Percentiles rank a stretch among this genome's conserved stretches.
These are phyloP conservation scores for Halophytophthora batemanensis DNA, from an alignment of 352 stramenopile genomes.

Conservation along the genomic window DNA sequence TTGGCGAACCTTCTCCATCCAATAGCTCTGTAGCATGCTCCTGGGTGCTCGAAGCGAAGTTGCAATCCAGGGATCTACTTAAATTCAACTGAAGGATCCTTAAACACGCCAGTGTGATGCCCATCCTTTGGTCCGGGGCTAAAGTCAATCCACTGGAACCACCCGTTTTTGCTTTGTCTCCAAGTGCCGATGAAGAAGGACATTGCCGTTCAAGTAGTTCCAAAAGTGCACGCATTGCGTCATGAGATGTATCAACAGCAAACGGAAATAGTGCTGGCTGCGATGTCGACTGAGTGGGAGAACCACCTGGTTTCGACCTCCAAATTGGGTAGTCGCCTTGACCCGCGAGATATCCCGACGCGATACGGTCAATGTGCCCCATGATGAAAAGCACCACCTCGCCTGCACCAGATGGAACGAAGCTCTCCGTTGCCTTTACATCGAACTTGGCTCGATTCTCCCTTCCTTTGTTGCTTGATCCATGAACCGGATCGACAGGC, in stretches of 20 bases:
- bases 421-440: slow-evolving; percentile 24
- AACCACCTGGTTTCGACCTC: background rate
- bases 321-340: slow-evolving; percentile 5
- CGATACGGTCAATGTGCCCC: slow-evolving; percentile 44
- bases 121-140: slow-evolving; percentile 15
- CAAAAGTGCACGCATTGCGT: slow-evolving; percentile 24
- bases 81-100: slow-evolving; percentile 48
- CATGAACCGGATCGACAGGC: background rate
- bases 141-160: slow-evolving; percentile 2
- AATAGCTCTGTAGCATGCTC: background rate
- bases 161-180: background rate
- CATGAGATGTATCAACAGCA: slow-evolving; percentile 33
- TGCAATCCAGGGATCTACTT: slow-evolving; percentile 13
- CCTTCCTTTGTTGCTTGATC: background rate
- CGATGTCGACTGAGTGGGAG: background rate
- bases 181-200: background rate
- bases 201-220: slow-evolving; percentile 21
- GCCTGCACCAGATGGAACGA: slow-evolving; percentile 40
- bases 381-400: slow-evolving; percentile 32
- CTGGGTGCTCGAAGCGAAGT: background rate
- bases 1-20: background rate
- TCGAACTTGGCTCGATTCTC: too few relatives aligned
- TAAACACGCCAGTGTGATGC: slow-evolving; percentile 33
- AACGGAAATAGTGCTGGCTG: slow-evolving; percentile 28
- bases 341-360: slow-evolving; percentile 20